A percentile compares a stretch with the other conserved stretches of the same genome.
Evolutionary conservation across 2,329 filamentous ascomycete genomes (phyloP).

Genomic region (Rhytidhysteron rufulum): DNA sequence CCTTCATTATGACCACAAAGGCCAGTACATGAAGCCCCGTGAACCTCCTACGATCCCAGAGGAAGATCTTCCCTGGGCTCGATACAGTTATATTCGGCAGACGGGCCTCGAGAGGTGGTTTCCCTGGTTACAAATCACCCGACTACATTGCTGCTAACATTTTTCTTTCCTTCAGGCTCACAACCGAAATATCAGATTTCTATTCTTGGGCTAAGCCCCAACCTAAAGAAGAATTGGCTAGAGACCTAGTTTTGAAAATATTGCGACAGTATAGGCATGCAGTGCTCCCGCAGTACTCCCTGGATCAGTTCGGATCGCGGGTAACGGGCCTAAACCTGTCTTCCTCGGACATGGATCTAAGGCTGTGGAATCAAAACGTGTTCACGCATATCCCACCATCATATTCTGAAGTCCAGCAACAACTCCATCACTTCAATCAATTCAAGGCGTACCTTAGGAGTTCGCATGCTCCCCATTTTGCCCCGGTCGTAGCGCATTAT

Average conservation of each 20-base stretch:
- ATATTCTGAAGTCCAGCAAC: slow-evolving; percentile 5
- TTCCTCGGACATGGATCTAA: slow-evolving; percentile 54
- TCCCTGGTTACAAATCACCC: too few species aligned
- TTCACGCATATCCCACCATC: too few species aligned
- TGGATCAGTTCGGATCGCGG: slow-evolving; percentile 52
- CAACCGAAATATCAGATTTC: slow-evolving; percentile 46
- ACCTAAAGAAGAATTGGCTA: slow-evolving; percentile 20
- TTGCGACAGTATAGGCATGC: slow-evolving; percentile 40
- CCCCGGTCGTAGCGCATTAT: slow-evolving; percentile 4
- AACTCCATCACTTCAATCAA: slow-evolving; percentile 1
- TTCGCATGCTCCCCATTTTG: too few species aligned
- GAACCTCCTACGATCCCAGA: too few species aligned
- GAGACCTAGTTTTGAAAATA: too few species aligned
- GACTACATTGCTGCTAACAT: too few species aligned
- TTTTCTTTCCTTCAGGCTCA: slow-evolving; percentile 20
- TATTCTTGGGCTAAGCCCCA: slow-evolving; percentile 37
- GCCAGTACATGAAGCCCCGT: too few species aligned
- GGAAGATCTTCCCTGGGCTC: slow-evolving; percentile 1
- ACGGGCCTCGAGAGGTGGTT: slow-evolving; percentile 2
- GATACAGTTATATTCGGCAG: not conserved
- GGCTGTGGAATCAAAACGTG: slow-evolving; percentile 30
- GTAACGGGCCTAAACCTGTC: slow-evolving; percentile 49
- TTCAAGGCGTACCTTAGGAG: too few species aligned
- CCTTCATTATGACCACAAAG: too few species aligned
- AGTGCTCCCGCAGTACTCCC: slow-evolving; percentile 28